phyloP scores from a whole-genome alignment of 441 rosid genomes.

The Populus hybrid region DNA sequence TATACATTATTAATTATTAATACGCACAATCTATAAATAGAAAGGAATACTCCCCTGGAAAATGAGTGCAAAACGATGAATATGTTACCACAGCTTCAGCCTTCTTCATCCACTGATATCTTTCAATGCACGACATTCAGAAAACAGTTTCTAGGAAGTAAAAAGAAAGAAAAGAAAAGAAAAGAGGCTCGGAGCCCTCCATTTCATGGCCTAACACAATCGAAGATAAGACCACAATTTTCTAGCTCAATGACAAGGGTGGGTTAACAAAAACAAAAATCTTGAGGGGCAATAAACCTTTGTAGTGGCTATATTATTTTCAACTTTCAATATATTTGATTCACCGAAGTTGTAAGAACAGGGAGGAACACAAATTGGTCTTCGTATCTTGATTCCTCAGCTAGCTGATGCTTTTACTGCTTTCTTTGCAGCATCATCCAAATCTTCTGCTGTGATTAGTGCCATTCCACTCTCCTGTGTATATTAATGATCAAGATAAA shows the following conservation, averaged over 20 bases:
- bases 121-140: not conserved
- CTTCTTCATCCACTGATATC: not conserved
- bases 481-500: not conserved
- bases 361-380: not conserved
- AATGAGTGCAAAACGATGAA: too few species aligned
- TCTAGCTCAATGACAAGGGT: not conserved
- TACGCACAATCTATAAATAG: not conserved
- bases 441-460: slow-evolving; percentile 85
- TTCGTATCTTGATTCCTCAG: slow-evolving; percentile 25
- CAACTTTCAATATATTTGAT: slow-evolving; percentile 16
- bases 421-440: slow-evolving; percentile 96
- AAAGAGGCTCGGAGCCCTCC: not conserved
- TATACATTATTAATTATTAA: not conserved
- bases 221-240: not conserved
- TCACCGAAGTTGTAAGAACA: slow-evolving; percentile 4
- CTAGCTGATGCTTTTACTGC: slow-evolving; percentile 67
- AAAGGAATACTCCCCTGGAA: not conserved
- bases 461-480: slow-evolving; percentile 90
- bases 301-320: slow-evolving; percentile 23
- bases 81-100: too few species aligned
- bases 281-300: not conserved
- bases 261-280: not conserved
- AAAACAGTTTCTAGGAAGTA: not conserved
- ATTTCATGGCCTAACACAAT: not conserved
- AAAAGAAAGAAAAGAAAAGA: not conserved